Evolutionary conservation across 2,329 filamentous ascomycete species (phyloP).

Genomic region (Camptophora hylomeconis): DNA sequence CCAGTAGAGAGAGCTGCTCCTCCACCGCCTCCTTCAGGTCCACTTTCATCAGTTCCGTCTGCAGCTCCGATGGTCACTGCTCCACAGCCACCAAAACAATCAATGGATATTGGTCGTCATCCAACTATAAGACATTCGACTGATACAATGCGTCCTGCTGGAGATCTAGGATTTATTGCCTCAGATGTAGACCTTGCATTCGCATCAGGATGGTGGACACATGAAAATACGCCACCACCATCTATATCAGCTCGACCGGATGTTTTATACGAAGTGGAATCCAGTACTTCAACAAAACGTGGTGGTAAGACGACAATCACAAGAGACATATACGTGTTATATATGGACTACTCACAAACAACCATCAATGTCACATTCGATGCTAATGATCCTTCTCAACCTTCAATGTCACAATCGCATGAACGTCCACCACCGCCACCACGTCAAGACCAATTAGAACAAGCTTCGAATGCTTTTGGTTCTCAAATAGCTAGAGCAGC

Average conservation of each 20-base stretch:
- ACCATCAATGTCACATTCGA: conserved; percentile 72
- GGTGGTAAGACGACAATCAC: conserved; percentile 59
- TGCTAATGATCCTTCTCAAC: conserved; percentile 57
- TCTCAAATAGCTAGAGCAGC: conserved; percentile 56
- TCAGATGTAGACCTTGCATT: conserved; percentile 69
- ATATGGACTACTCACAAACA: conserved; percentile 92
- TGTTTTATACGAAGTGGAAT: conserved; percentile 68
- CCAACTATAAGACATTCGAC: conserved; percentile 49
- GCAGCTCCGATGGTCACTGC: conserved; percentile 19
- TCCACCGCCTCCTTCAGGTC: conserved; percentile 33
- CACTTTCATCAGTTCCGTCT: no score
- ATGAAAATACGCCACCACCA: conserved; percentile 66
- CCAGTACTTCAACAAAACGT: conserved; percentile 55
- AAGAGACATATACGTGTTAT: conserved; percentile 77
- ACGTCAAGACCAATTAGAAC: conserved; percentile 86
- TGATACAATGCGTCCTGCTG: conserved; percentile 61
- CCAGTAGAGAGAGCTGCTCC: conserved; percentile 21
- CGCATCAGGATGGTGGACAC: conserved; percentile 74
- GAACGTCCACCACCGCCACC: conserved; percentile 67
- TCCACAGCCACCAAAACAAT: conserved; percentile 38
- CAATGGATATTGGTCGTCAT: conserved; percentile 49
- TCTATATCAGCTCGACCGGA: conserved; percentile 72
- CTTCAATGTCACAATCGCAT: conserved; percentile 70
- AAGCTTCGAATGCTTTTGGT: conserved; percentile 70
- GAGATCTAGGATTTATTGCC: conserved; percentile 74